These are phyloP conservation scores for Azolla pinnata DNA, from an alignment of 75 land plant genomes.

Conservation along the genomic window DNA sequence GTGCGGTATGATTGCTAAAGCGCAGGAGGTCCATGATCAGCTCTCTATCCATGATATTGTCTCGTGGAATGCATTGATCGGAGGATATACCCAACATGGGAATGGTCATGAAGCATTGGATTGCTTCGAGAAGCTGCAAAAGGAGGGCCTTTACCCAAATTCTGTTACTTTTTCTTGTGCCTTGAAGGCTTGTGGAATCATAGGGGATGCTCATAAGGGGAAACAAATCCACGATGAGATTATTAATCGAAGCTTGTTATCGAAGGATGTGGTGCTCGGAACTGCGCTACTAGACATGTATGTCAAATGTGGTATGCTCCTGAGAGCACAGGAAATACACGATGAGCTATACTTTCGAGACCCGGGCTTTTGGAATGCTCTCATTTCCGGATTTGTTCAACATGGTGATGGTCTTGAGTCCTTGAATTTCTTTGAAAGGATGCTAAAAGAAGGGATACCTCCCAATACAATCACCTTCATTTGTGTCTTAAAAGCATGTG, in stretches of 20 bases:
- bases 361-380: constrained; percentile 17
- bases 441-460: constrained; percentile 6
- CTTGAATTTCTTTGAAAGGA: constrained; percentile 7
- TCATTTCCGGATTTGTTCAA: constrained; percentile 15
- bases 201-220: constrained; percentile 7
- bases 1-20: constrained; percentile 12
- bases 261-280: not conserved
- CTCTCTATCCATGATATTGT: constrained; percentile 11
- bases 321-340: constrained; percentile 9
- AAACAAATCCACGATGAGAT: constrained; percentile 10
- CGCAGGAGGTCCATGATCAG: constrained; percentile 22
- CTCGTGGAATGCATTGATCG: constrained; percentile 30
- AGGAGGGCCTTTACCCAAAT: constrained; percentile 8
- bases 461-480: constrained; percentile 18
- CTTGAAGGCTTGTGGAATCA: constrained; percentile 9
- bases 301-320: constrained; percentile 13
- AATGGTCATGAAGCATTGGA: constrained; percentile 13
- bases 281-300: constrained; percentile 19
- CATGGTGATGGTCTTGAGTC: constrained; percentile 12
- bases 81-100: constrained; percentile 20
- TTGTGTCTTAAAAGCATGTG: constrained; percentile 15
- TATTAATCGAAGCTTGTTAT: constrained; percentile 7
- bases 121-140: constrained; percentile 14
- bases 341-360: not conserved
- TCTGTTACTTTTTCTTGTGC: constrained; percentile 9